Conservation (phyloP, 495 filamentous ascomycete species). For the Penicillium parvum region DNA sequence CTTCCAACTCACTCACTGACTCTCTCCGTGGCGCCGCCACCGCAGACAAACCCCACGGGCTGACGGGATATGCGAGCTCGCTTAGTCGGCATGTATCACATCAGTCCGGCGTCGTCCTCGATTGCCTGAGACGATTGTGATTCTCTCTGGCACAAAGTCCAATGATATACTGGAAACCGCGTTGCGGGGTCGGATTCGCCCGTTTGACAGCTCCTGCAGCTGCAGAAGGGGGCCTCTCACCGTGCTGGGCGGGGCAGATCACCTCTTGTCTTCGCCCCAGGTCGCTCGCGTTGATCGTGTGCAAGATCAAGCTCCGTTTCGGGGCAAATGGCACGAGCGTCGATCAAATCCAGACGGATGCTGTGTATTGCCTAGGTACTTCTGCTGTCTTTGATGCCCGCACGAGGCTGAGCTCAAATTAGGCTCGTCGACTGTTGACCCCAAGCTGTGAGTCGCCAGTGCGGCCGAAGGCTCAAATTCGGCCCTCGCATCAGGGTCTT, state of each 20-base stretch:
- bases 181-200: slow-evolving; percentile 5
- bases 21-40: slow-evolving; percentile 1
- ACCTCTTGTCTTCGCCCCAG: too few species aligned
- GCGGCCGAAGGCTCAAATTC: slow-evolving; percentile 1
- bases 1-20: too few species aligned
- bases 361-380: too few species aligned
- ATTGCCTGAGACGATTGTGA: background rate
- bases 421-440: slow-evolving; percentile 5
- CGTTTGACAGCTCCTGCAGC: slow-evolving; percentile 3
- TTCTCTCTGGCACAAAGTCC: background rate
- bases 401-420: slow-evolving; percentile 1
- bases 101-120: background rate
- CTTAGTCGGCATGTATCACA: slow-evolving; percentile 5
- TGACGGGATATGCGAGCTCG: slow-evolving; percentile 2
- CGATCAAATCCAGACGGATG: background rate
- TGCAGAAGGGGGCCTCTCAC: slow-evolving; percentile 1
- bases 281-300: too few species aligned
- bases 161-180: slow-evolving; percentile 3
- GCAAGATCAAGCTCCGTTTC: background rate
- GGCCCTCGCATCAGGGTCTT: too few species aligned
- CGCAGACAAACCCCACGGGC: background rate
- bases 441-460: slow-evolving; percentile 6
- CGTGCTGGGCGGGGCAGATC: slow-evolving; percentile 2
- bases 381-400: background rate
- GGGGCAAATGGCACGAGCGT: background rate